Evolutionary conservation across 768 basidiomycete species (phyloP).

Genomic region (Podaxis sp.): DNA sequence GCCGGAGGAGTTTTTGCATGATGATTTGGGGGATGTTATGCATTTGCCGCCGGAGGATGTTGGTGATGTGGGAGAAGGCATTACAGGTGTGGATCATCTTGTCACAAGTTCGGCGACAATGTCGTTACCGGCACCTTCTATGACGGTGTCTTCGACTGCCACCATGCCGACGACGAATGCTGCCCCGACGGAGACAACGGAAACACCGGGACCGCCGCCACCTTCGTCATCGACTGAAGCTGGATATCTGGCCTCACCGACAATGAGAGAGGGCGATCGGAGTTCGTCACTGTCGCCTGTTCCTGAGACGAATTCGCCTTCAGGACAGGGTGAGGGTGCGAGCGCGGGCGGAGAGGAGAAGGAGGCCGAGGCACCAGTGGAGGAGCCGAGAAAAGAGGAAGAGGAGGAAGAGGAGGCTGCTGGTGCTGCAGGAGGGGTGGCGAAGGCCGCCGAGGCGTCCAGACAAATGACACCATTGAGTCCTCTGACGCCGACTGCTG

Average conservation of each 20-base stretch:
- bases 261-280: constrained; percentile 38
- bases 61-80: constrained; percentile 3
- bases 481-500: constrained; percentile 70
- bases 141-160: not conserved
- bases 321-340: constrained; percentile 18
- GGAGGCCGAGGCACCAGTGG: constrained; percentile 33
- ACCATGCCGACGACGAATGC: not conserved
- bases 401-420: constrained; percentile 35
- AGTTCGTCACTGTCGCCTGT: constrained; percentile 60
- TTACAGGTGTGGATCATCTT: not conserved
- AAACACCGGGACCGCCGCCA: constrained; percentile 20
- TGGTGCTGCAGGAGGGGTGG: constrained; percentile 20
- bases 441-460: constrained; percentile 34
- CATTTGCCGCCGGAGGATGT: constrained; percentile 13
- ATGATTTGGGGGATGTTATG: constrained; percentile 13
- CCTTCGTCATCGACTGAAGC: constrained; percentile 25
- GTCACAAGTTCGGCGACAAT: not conserved
- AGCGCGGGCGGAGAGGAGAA: constrained; percentile 32
- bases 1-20: constrained; percentile 13
- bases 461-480: constrained; percentile 73
- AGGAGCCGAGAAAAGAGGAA: constrained; percentile 33
- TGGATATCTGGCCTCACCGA: constrained; percentile 14
- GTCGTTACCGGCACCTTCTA: not conserved
- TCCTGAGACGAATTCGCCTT: constrained; percentile 44
- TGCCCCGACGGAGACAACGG: not conserved